phyloP scores from a whole-genome alignment of 768 basidiomycete species.

The Lenzites betulinus region DNA sequence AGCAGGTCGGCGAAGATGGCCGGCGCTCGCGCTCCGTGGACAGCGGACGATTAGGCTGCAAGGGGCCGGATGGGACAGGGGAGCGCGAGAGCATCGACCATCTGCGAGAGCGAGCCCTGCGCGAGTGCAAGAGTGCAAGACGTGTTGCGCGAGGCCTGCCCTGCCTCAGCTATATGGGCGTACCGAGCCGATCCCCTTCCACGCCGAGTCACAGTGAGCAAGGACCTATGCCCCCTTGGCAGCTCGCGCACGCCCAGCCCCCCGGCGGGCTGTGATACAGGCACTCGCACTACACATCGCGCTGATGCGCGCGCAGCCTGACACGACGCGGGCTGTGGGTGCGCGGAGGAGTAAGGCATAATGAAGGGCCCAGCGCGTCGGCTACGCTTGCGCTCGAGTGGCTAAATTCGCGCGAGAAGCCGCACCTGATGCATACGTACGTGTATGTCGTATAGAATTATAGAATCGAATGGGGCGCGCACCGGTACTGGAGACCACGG shows the following conservation, averaged over 20 bases:
- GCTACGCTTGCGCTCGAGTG: not conserved
- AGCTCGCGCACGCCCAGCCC: not conserved
- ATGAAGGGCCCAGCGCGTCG: not conserved
- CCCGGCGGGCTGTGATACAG: slow-evolving; percentile 8
- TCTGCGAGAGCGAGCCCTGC: not conserved
- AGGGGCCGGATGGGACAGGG: slow-evolving; percentile 6
- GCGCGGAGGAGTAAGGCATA: not conserved
- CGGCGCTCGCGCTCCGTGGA: not conserved
- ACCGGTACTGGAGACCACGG: not conserved
- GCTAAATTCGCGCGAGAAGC: too few species aligned
- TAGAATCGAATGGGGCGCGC: not conserved
- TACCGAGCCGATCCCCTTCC: too few species aligned
- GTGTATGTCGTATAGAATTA: too few species aligned
- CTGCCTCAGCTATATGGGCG: slow-evolving; percentile 3
- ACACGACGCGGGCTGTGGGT: not conserved
- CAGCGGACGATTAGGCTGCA: slow-evolving; percentile 1
- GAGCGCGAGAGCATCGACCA: not conserved
- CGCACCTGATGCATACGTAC: too few species aligned
- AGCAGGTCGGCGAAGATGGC: not conserved
- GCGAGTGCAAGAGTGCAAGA: too few species aligned
- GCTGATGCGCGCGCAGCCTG: not conserved
- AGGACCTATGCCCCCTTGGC: not conserved
- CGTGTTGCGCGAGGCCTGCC: not conserved
- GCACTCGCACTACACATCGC: not conserved
- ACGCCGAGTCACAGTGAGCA: too few species aligned